These are phyloP conservation scores for Ustulina deusta DNA, from an alignment of 2,329 filamentous ascomycete genomes.

Conservation along the genomic window DNA sequence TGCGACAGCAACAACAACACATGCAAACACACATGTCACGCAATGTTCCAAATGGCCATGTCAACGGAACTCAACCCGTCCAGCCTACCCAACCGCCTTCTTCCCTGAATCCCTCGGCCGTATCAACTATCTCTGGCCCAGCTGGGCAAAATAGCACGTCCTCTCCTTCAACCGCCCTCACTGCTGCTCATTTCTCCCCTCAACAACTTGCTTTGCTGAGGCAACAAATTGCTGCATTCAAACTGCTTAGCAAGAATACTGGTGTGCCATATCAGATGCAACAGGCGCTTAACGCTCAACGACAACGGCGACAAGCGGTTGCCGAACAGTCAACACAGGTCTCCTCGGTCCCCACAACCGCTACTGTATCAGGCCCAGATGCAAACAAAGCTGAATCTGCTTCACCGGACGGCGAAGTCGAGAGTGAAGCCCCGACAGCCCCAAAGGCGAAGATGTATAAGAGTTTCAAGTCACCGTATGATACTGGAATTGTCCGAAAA, in stretches of 20 bases:
- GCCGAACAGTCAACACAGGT: conserved; percentile 60
- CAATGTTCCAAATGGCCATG: conserved; percentile 66
- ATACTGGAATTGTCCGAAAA: conserved; percentile 62
- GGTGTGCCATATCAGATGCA: conserved; percentile 83
- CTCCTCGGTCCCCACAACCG: conserved; percentile 54
- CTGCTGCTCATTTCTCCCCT: conserved; percentile 72
- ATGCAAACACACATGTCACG: conserved; percentile 63
- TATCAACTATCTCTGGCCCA: conserved; percentile 53
- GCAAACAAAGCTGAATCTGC: conserved; percentile 51
- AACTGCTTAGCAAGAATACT: conserved; percentile 86
- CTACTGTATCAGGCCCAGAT: conserved; percentile 55
- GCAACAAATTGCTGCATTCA: conserved; percentile 92
- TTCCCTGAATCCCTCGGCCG: conserved; percentile 54
- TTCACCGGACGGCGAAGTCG: conserved; percentile 49
- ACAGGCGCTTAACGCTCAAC: conserved; percentile 82
- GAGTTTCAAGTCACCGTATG: conserved; percentile 80
- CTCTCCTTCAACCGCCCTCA: conserved; percentile 50
- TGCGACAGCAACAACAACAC: conserved; percentile 67
- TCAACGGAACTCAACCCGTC: conserved; percentile 61
- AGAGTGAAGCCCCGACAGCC: conserved; percentile 50
- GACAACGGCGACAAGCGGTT: conserved; percentile 72
- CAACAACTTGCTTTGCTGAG: conserved; percentile 84
- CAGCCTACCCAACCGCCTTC: conserved; percentile 54
- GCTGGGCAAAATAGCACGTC: conserved; percentile 50
- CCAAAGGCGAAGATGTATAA: conserved; percentile 70